Conservation (phyloP, 441 rosid genomes). For the Arabidopsis hybrid region DNA sequence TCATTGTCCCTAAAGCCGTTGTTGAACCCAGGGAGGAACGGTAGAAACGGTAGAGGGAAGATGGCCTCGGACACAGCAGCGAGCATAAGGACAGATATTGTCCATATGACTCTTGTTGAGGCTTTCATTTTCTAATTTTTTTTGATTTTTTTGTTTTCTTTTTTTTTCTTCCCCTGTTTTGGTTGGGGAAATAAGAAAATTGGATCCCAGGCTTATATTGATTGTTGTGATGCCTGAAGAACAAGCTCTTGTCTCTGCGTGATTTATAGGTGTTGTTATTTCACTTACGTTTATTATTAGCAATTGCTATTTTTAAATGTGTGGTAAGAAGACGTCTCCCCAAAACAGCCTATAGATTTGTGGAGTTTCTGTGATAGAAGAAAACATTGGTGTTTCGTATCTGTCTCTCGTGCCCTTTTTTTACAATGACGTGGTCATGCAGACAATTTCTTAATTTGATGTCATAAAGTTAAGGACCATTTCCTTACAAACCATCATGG, state of each 20-base stretch:
- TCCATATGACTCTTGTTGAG: slow-evolving; percentile 48
- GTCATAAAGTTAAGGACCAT: slow-evolving; percentile 11
- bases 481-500: neutral
- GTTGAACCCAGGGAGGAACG: slow-evolving; percentile 42
- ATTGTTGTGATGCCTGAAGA: slow-evolving; percentile 37
- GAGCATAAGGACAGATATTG: slow-evolving; percentile 45
- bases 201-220: slow-evolving; percentile 37
- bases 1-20: neutral
- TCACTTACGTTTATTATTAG: slow-evolving; percentile 34
- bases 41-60: slow-evolving; percentile 42
- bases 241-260: slow-evolving; percentile 1
- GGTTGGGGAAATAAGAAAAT: slow-evolving; percentile 37
- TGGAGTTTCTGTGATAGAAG: slow-evolving; percentile 17
- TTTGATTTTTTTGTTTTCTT: neutral
- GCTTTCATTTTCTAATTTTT: slow-evolving; percentile 31
- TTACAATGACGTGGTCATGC: slow-evolving; percentile 17
- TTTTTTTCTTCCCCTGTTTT: slow-evolving; percentile 30
- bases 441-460: slow-evolving; percentile 2
- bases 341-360: slow-evolving; percentile 30
- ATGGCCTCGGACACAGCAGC: slow-evolving; percentile 44
- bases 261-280: slow-evolving; percentile 18
- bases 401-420: slow-evolving; percentile 20
- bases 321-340: slow-evolving; percentile 39
- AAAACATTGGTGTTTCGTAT: slow-evolving; percentile 23
- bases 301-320: slow-evolving; percentile 33